Base-by-base conservation (phyloP, 352 stramenopile genomes). In the Phytophthora cryptogea region DNA sequence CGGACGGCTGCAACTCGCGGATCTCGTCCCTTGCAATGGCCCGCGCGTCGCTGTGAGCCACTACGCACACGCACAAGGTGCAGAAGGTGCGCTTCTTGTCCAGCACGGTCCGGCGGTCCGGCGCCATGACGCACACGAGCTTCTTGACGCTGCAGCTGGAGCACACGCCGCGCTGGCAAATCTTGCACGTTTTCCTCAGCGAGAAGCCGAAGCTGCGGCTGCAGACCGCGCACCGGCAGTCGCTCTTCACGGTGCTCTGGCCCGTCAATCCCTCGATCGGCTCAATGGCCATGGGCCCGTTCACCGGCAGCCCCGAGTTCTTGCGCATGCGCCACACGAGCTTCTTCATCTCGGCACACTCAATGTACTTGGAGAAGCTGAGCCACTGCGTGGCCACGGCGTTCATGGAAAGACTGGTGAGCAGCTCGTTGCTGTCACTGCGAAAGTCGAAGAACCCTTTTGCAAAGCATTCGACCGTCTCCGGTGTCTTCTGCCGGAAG, bases 341-440 rank as follows among this genome's bases (percentile, higher is more conserved):
- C 51, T 90, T 90, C 63, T 88, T 88, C 65, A 87, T 83, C 57
- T 80, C 72, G 13, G 76, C 74, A 49, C 71, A 80, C 49, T 86
- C 53, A 47, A 72, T 16, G 47, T 56, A 57, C 48, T 58, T 66
- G 20, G 72, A 61, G 14, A 68, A 70, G 16, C 58, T 64, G 8
- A 84, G 46, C 60, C 81, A 69, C 37, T 84, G 70, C 11, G 82
- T 71, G 0, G 80, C 73, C 5, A 74, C 66, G 4, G 85, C 41
- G 16, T 64, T 76, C 20, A 87, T 54, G 1, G 70, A 63, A 20
- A 70, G 48, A 4, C 47, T 71, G 30, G 79, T 77, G 16, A 83
- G 17, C n/a, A 89, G 39, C n/a, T 75, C 66, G 13, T 47, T 80
- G 40, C 69, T 78, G 5, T 66, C 57, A n/a, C 64, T 68, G 5